Evolutionary conservation across 108 stramenopile genomes (phyloP).

Genomic region (Pseudonitzschia multistriata): DNA sequence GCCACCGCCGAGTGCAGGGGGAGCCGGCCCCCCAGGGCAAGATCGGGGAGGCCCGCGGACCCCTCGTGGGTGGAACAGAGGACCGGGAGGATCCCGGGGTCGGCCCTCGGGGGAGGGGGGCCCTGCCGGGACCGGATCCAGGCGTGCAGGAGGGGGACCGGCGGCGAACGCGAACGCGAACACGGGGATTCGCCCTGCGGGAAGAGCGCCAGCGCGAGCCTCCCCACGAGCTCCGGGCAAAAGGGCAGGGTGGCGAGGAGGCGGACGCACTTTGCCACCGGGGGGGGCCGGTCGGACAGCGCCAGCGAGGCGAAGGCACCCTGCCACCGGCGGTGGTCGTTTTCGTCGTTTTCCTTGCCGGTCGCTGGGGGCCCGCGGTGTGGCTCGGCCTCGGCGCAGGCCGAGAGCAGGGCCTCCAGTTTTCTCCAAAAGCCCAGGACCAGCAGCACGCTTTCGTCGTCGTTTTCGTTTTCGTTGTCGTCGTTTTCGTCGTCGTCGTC

Average conservation of each 20-base stretch:
- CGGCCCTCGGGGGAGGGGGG: not conserved
- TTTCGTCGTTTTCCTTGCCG: too few relatives aligned
- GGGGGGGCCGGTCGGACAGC: too few relatives aligned
- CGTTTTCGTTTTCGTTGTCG: not conserved
- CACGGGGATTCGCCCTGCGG: not conserved
- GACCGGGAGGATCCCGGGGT: conserved; percentile 9
- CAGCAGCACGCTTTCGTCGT: not conserved
- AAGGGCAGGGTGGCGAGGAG: not conserved
- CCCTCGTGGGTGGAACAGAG: not conserved
- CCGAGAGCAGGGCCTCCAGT: not conserved
- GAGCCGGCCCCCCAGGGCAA: not conserved
- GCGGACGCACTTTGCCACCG: not conserved
- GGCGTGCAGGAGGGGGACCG: not conserved
- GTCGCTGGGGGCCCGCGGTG: not conserved
- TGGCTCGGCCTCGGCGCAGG: not conserved
- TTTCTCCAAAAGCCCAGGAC: not conserved
- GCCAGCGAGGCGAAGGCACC: too few relatives aligned
- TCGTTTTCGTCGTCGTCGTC: not conserved
- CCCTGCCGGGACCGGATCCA: not conserved
- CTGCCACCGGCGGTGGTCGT: not conserved
- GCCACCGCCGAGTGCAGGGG: conserved; percentile 5
- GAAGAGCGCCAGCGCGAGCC: conserved; percentile 2
- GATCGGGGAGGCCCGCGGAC: not conserved
- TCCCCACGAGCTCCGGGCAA: not conserved
- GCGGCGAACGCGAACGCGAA: not conserved